Evolutionary conservation across 2,329 filamentous ascomycete genomes (phyloP).

Genomic region (Bipolaris oryzae): DNA sequence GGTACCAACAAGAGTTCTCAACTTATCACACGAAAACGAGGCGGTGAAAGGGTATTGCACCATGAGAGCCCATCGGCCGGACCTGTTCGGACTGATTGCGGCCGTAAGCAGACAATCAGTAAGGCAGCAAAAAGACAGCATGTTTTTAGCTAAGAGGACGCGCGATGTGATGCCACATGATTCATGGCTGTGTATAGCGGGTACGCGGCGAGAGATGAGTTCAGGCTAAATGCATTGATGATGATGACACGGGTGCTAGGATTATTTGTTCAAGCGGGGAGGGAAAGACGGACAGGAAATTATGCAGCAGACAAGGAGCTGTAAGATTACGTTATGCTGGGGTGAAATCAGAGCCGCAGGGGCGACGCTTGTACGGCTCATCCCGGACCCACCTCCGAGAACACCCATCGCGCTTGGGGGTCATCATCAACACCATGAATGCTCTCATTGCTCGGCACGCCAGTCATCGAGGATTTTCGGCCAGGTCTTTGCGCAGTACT

Average conservation of each 20-base stretch:
- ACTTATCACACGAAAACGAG: too few species aligned
- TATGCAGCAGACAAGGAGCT: background rate
- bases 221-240: background rate
- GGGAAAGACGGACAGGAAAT: background rate
- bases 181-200: too few species aligned
- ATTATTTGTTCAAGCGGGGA: background rate
- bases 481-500: background rate
- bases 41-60: too few species aligned
- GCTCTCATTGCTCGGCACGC: background rate
- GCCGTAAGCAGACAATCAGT: too few species aligned
- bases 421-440: conserved; percentile 15
- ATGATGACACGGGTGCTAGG: background rate
- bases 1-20: too few species aligned
- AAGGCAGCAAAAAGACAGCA: too few species aligned
- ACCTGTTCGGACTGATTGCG: too few species aligned
- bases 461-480: conserved; percentile 3
- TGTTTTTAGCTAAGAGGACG: too few species aligned
- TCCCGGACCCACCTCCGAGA: conserved; percentile 11
- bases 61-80: too few species aligned
- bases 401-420: background rate
- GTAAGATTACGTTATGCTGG: conserved; percentile 5
- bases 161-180: too few species aligned
- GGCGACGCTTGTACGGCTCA: conserved; percentile 5
- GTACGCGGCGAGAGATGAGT: too few species aligned
- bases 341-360: background rate